These are phyloP conservation scores for Cinnamomum chago DNA, from an alignment of 164 flowering plant species.

Conservation along the genomic window DNA sequence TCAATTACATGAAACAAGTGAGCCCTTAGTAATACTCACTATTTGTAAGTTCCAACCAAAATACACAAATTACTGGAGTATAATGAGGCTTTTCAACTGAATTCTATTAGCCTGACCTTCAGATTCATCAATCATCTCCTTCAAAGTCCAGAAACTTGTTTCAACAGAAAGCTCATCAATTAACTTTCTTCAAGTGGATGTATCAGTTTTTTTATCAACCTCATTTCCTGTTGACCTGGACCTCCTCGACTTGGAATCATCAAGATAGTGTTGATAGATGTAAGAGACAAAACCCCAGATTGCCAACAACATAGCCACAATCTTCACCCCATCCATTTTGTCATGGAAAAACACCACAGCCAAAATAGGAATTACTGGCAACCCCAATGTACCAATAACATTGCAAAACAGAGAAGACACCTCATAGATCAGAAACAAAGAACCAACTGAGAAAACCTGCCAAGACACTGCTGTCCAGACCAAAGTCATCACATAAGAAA, in stretches of 20 bases:
- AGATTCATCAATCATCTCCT: too few relatives aligned
- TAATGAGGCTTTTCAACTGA: too few relatives aligned
- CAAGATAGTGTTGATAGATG: slow-evolving; percentile 31
- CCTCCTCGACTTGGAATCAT: slow-evolving; percentile 16
- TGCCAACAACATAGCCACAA: slow-evolving; percentile 30
- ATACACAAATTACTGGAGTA: too few relatives aligned
- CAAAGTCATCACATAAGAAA: slow-evolving; percentile 29
- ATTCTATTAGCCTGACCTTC: too few relatives aligned
- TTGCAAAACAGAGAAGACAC: slow-evolving; percentile 38
- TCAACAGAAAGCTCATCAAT: neutral
- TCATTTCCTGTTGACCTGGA: slow-evolving; percentile 5
- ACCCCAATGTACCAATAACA: slow-evolving; percentile 29
- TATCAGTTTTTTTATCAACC: neutral
- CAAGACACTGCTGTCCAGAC: slow-evolving; percentile 31
- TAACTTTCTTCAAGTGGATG: neutral
- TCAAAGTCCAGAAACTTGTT: neutral
- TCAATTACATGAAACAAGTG: too few relatives aligned
- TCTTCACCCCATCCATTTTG: slow-evolving; percentile 32
- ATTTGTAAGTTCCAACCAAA: too few relatives aligned
- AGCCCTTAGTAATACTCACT: too few relatives aligned
- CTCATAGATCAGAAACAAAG: slow-evolving; percentile 26
- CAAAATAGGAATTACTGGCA: slow-evolving; percentile 28
- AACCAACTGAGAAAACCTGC: slow-evolving; percentile 28
- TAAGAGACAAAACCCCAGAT: slow-evolving; percentile 38
- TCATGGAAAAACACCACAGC: slow-evolving; percentile 38